Base-by-base conservation (phyloP, 2,329 filamentous ascomycete genomes). In the Aspergillus phoenicis region DNA sequence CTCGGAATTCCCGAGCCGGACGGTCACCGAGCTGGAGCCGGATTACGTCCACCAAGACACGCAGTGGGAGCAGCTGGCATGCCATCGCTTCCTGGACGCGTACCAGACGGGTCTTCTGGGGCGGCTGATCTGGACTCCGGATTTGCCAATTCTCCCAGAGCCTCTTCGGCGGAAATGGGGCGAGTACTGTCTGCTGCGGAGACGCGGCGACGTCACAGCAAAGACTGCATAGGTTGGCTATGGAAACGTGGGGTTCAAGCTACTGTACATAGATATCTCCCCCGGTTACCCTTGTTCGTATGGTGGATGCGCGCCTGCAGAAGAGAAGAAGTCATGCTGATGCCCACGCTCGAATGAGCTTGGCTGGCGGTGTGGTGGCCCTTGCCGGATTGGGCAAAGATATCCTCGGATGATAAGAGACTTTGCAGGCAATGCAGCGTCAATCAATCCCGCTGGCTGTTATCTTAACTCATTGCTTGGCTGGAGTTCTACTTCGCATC, bases 121-220 rank as follows among this genome's bases (percentile, higher is more conserved):
- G 2, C 86, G 95, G 62, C 84, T 91, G 8, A 77, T 97, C 51
- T 98, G 92, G 91, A 74, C 97, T 38, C 95, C 95, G 2, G 84
- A 92, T 66, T 77, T 87, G 63, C 78, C 83, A 0, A 77, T 91
- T 41, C 79, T 97, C 13, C 93, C 93, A 0, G 82, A 87, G 45
- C 83, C 83, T 61, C 88, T 87, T 65, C 86, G 83, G 68, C 86
- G 94, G 60, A 88, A 87, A 76, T 98, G 93, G 92, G 95, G 93
- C 17, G 83, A 87, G 57, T 96, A 98, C 76, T 99, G 95, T 75
- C 81, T 99, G 56, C 78, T 98, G 65, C 85, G 85, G 70, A 85
- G 86, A 66, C 86, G 80, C 49, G 4, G 33, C 33, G 33, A 36
- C 11, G 11, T 13, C 11, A 13, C 11, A 36, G 2, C 4, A 36